These are phyloP conservation scores for Sclerotinia glacialis DNA, from an alignment of 2,329 filamentous ascomycete species.

Conservation along the genomic window DNA sequence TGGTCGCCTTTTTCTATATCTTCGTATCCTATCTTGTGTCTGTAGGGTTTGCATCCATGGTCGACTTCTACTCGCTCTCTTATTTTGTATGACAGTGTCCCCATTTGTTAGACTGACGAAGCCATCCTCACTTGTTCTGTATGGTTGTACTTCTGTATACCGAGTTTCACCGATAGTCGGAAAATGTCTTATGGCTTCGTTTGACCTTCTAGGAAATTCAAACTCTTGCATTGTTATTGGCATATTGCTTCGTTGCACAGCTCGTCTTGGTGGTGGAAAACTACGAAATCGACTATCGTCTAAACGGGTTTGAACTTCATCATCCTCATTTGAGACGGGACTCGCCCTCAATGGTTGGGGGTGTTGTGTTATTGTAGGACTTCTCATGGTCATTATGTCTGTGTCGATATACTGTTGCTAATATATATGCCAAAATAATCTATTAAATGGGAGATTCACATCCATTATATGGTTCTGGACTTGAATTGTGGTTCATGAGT, in stretches of 20 bases:
- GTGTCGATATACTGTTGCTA: not conserved
- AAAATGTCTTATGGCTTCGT: not conserved
- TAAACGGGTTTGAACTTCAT: not conserved
- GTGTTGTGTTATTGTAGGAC: not conserved
- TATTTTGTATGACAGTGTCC: not conserved
- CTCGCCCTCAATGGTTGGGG: not conserved
- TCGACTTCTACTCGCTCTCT: slow-evolving; percentile 6
- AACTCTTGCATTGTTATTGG: slow-evolving; percentile 6
- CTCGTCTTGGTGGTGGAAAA: not conserved
- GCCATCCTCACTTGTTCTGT: not conserved
- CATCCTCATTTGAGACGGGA: not conserved
- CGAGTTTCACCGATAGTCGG: not conserved
- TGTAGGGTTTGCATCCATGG: slow-evolving; percentile 18
- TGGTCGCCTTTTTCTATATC: not conserved
- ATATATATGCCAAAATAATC: not conserved
- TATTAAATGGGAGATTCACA: not conserved
- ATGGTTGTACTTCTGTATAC: not conserved
- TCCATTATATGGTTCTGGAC: not conserved
- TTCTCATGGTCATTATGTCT: not conserved
- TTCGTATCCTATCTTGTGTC: not conserved
- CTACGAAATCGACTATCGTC: slow-evolving; percentile 7
- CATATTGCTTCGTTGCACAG: not conserved
- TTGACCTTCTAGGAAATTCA: not conserved
- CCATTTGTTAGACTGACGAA: not conserved
- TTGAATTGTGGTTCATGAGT: not conserved